Conservation (phyloP, 371 early-diverging fungal species). For the Syncephalastrum contaminatum region DNA sequence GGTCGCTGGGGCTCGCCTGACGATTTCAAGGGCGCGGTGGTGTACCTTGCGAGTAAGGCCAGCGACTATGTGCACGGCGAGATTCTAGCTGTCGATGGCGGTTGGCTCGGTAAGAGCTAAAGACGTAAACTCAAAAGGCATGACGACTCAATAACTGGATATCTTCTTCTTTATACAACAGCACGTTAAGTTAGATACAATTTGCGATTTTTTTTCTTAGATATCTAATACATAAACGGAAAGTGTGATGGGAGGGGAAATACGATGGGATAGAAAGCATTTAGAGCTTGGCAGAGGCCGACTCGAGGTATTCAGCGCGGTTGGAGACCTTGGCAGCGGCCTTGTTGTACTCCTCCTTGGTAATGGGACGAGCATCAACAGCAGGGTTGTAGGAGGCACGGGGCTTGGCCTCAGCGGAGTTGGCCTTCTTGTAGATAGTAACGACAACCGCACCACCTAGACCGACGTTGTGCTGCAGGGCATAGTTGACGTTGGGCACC, state of each 20-base stretch:
- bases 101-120: conserved; percentile 34
- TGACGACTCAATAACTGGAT: too few relatives aligned
- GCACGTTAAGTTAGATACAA: too few relatives aligned
- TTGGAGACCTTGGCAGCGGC: conserved; percentile 46
- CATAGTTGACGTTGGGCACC: conserved; percentile 60
- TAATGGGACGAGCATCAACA: conserved; percentile 53
- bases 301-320: conserved; percentile 32
- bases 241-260: too few relatives aligned
- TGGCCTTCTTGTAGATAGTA: conserved; percentile 57
- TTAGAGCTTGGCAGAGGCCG: conserved; percentile 23
- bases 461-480: conserved; percentile 77
- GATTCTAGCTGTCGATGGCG: conserved; percentile 50
- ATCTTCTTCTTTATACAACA: too few relatives aligned
- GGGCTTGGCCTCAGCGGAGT: conserved; percentile 34
- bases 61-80: conserved; percentile 51
- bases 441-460: conserved; percentile 75
- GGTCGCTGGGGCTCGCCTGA: conserved; percentile 48
- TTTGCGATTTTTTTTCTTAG: too few relatives aligned
- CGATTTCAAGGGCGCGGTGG: conserved; percentile 47
- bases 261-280: too few relatives aligned
- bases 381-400: conserved; percentile 70
- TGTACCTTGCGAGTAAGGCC: conserved; percentile 40
- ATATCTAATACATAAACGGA: too few relatives aligned
- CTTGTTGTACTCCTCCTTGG: conserved; percentile 52
- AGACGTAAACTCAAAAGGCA: not conserved